These are phyloP conservation scores for Ophiostoma sp. DNA, from an alignment of 2,329 filamentous ascomycete genomes.

Conservation along the genomic window DNA sequence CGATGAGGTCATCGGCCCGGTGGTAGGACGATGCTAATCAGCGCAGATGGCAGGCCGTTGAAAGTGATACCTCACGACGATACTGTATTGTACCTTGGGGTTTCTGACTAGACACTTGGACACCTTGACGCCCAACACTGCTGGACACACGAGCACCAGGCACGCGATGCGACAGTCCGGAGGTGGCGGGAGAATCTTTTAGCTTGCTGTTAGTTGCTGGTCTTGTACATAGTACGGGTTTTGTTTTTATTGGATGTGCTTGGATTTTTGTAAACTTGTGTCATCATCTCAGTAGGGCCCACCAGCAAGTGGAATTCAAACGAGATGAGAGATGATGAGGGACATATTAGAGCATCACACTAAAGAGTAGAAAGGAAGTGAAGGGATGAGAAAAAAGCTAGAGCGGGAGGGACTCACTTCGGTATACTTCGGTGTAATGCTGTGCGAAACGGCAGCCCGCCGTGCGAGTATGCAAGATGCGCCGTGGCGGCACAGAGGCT, in stretches of 20 bases:
- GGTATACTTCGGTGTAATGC: constrained; percentile 5
- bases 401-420: background rate
- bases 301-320: constrained; percentile 8
- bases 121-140: background rate
- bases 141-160: constrained; percentile 5
- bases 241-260: background rate
- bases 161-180: constrained; percentile 12
- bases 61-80: background rate
- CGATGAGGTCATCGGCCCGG: constrained; percentile 13
- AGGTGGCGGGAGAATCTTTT: constrained; percentile 5
- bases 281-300: constrained; percentile 6
- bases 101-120: background rate
- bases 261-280: constrained; percentile 5
- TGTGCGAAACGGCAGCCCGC: background rate
- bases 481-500: background rate
- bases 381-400: background rate
- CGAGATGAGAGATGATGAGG: background rate
- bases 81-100: background rate
- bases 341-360: background rate
- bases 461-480: background rate
- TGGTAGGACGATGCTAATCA: background rate
- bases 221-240: background rate
- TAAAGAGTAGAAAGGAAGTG: background rate
- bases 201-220: constrained; percentile 2
- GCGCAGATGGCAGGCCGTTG: constrained; percentile 5